Conservation (phyloP, 2,329 filamentous ascomycete species). For the Akanthomyces muscarius region DNA sequence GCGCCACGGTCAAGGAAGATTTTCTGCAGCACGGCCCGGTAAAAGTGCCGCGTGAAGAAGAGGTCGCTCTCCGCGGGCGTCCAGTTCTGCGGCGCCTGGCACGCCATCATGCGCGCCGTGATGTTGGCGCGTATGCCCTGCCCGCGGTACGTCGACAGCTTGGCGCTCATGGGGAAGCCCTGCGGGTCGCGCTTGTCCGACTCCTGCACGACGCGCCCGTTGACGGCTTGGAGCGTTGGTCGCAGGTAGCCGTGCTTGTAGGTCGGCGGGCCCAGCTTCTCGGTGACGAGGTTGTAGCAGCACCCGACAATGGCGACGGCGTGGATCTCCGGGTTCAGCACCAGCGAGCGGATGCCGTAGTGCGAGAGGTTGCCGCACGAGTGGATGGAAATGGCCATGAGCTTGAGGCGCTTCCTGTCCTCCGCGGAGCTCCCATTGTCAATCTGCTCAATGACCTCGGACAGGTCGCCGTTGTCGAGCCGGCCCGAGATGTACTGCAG, state of each 20-base stretch:
- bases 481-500: conserved; percentile 76
- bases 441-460: conserved; percentile 61
- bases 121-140: conserved; percentile 83
- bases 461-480: conserved; percentile 69
- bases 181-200: conserved; percentile 76
- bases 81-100: conserved; percentile 95
- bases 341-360: conserved; percentile 80
- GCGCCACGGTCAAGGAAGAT: conserved; percentile 86
- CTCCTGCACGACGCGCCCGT: conserved; percentile 64
- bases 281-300: conserved; percentile 95
- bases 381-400: conserved; percentile 93
- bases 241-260: conserved; percentile 79
- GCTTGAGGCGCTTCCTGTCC: conserved; percentile 37
- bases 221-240: conserved; percentile 61
- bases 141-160: conserved; percentile 52
- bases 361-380: conserved; percentile 98
- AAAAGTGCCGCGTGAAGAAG: conserved; percentile 94
- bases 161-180: conserved; percentile 87
- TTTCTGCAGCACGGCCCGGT: conserved; percentile 81
- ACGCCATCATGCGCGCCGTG: conserved; percentile 96
- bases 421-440: conserved; percentile 28
- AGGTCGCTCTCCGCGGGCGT: conserved; percentile 70
- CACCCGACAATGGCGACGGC: conserved; percentile 96
- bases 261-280: conserved; percentile 79
- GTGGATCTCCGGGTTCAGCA: conserved; percentile 76